These are phyloP conservation scores for Elongisporangium undulatum DNA, from an alignment of 352 stramenopile genomes.

Conservation along the genomic window DNA sequence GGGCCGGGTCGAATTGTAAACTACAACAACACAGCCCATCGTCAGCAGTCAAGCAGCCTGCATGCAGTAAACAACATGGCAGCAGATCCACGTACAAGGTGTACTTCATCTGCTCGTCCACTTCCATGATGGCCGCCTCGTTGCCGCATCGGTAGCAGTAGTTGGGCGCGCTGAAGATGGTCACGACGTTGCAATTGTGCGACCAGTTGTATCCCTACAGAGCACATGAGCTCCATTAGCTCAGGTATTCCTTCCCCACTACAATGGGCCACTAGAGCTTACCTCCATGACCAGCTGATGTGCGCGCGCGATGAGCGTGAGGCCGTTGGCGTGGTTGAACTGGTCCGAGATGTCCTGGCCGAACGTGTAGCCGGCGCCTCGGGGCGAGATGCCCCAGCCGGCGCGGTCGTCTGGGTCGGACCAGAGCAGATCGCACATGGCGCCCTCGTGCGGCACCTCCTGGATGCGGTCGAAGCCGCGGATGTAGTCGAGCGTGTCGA, in stretches of 20 bases:
- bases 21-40: constrained; percentile 19
- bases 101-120: constrained; percentile 95
- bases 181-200: constrained; percentile 97
- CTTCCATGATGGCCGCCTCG: constrained; percentile 96
- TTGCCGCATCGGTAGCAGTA: constrained; percentile 99
- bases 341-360: constrained; percentile 97
- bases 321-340: constrained; percentile 96
- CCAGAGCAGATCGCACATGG: constrained; percentile 99
- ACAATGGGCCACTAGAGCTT: constrained; percentile 19
- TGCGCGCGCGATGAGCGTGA: constrained; percentile 97
- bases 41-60: constrained; percentile 4
- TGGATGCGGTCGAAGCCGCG: constrained; percentile 92
- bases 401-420: constrained; percentile 98
- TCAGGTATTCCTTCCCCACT: no score
- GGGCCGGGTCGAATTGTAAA: constrained; percentile 95
- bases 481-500: constrained; percentile 92
- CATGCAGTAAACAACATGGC: not conserved
- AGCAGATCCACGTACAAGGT: constrained; percentile 84
- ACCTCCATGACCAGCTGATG: constrained; percentile 96
- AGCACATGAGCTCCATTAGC: no score
- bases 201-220: constrained; percentile 94
- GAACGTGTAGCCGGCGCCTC: constrained; percentile 97
- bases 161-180: constrained; percentile 98
- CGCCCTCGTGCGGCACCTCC: constrained; percentile 87
- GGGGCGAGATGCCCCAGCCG: constrained; percentile 98